Percentiles rank a stretch among this genome's conserved stretches.
These are phyloP conservation scores for Asclepias syriaca DNA, from an alignment of 257 asterid species.

Conservation along the genomic window DNA sequence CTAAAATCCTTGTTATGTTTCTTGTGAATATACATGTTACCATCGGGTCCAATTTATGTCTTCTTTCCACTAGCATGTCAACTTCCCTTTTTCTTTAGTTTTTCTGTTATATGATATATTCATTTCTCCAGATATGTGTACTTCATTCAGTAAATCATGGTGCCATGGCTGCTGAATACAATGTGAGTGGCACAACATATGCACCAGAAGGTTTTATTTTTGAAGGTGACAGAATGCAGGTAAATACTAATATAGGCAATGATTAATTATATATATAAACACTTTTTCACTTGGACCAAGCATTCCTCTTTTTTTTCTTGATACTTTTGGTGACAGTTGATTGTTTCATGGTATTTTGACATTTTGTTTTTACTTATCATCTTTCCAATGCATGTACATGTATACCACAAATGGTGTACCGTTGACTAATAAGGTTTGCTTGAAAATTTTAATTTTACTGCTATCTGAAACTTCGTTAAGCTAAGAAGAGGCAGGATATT, in stretches of 20 bases:
- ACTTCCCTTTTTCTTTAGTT: not conserved
- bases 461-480: not conserved
- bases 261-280: not conserved
- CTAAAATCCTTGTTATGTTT: not conserved
- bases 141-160: conserved; percentile 67
- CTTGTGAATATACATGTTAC: no score
- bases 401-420: not conserved
- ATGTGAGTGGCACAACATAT: conserved; percentile 87
- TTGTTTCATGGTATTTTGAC: not conserved
- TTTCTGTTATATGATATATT: not conserved
- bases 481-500: not conserved
- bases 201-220: conserved; percentile 91
- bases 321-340: not conserved
- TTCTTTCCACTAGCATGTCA: not conserved
- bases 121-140: conserved; percentile 62
- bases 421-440: not conserved
- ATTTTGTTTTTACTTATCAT: not conserved
- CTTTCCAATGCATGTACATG: not conserved
- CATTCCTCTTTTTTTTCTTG: not conserved
- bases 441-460: not conserved
- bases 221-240: conserved; percentile 67
- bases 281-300: not conserved
- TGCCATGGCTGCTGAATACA: conserved; percentile 62
- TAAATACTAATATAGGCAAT: conserved; percentile 22
- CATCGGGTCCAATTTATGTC: not conserved